A percentile compares a stretch with the other conserved stretches of the same genome.
These are phyloP conservation scores for Aquilaria malaccensis DNA, from an alignment of 345 rosid genomes.

Conservation along the genomic window DNA sequence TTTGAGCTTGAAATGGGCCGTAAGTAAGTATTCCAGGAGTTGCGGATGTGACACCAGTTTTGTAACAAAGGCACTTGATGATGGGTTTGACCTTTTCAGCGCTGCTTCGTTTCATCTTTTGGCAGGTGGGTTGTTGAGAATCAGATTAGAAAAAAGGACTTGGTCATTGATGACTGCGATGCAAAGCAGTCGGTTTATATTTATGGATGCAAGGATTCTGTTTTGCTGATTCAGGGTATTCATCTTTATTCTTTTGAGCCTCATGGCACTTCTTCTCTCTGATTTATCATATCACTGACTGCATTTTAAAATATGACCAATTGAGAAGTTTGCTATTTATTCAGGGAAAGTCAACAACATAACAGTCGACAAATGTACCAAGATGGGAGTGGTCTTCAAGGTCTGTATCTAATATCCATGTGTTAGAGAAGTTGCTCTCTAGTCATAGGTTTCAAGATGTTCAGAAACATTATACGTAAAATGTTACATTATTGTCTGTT, in stretches of 20 bases:
- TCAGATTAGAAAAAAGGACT: constrained; percentile 71
- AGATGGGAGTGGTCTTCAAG: constrained; percentile 75
- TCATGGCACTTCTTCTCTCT: not conserved
- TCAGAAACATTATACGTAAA: not conserved
- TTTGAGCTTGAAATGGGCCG: constrained; percentile 94
- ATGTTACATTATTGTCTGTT: constrained; percentile 7
- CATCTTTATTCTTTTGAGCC: not conserved
- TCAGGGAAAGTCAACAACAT: constrained; percentile 91
- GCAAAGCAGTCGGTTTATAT: constrained; percentile 75
- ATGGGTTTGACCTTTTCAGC: constrained; percentile 7
- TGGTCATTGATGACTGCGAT: constrained; percentile 80
- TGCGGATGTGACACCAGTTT: not conserved
- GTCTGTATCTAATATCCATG: constrained; percentile 31
- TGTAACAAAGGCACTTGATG: constrained; percentile 3
- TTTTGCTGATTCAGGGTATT: constrained; percentile 79
- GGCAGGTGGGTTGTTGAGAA: constrained; percentile 88
- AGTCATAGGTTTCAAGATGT: not conserved
- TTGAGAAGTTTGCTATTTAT: not conserved
- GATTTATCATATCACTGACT: constrained; percentile 6
- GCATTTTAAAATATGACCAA: constrained; percentile 9
- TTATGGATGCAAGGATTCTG: constrained; percentile 89
- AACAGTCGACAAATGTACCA: constrained; percentile 81
- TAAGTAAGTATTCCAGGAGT: constrained; percentile 40
- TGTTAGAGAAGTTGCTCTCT: too few relatives aligned
- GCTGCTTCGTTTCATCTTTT: constrained; percentile 10